Evolutionary conservation across 2,329 filamentous ascomycete species (phyloP).

Genomic region (Alternaria brassicicola): DNA sequence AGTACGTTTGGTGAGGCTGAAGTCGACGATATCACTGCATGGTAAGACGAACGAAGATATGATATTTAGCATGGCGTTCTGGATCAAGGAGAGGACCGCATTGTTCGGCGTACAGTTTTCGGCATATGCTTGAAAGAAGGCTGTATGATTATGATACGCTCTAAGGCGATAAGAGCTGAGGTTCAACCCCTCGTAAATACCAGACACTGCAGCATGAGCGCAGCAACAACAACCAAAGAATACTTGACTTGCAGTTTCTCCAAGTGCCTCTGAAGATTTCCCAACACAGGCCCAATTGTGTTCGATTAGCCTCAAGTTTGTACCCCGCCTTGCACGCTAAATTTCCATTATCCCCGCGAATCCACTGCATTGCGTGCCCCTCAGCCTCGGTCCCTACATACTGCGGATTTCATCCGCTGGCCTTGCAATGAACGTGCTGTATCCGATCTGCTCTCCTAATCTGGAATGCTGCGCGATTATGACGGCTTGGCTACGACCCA

Average conservation of each 20-base stretch:
- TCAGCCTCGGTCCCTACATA: neutral
- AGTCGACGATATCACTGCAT: slow-evolving; percentile 93
- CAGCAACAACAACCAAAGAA: neutral
- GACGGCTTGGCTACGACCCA: neutral
- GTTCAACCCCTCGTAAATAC: slow-evolving; percentile 43
- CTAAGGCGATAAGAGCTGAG: slow-evolving; percentile 30
- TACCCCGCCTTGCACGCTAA: slow-evolving; percentile 6
- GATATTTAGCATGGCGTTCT: slow-evolving; percentile 38
- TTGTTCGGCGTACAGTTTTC: slow-evolving; percentile 38
- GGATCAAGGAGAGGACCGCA: slow-evolving; percentile 15
- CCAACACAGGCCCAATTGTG: neutral
- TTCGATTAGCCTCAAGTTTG: neutral
- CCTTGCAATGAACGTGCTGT: neutral
- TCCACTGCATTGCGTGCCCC: neutral
- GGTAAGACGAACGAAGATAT: slow-evolving; percentile 60
- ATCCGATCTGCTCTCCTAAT: slow-evolving; percentile 2
- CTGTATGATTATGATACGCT: slow-evolving; percentile 33
- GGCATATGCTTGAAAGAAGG: slow-evolving; percentile 49
- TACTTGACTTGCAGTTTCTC: neutral
- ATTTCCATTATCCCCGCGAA: neutral
- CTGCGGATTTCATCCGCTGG: neutral
- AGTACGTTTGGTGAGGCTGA: slow-evolving; percentile 96
- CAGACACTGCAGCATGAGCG: neutral
- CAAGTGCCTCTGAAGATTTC: neutral
- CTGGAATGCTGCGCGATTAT: neutral